Percentiles rank a stretch among this genome's conserved stretches.
Evolutionary conservation across 2,329 filamentous ascomycete species (phyloP).

Genomic region (Alternaria gansuensis): DNA sequence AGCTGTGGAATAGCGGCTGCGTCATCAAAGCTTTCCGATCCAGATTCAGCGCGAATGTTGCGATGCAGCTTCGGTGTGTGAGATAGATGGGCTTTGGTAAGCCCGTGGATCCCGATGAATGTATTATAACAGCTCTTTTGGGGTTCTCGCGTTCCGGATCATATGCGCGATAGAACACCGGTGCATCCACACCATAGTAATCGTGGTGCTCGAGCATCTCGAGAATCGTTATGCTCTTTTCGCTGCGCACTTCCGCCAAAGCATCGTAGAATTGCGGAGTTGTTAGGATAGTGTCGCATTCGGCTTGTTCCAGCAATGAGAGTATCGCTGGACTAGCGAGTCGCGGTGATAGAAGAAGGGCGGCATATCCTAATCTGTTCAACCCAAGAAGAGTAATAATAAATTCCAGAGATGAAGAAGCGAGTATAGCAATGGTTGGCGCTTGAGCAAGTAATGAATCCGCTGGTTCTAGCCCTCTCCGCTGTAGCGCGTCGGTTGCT

Average conservation of each 20-base stretch:
- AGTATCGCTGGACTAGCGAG: constrained; percentile 62
- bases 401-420: constrained; percentile 64
- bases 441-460: constrained; percentile 31
- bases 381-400: constrained; percentile 64
- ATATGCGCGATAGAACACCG: constrained; percentile 30
- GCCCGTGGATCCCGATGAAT: constrained; percentile 66
- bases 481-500: constrained; percentile 27
- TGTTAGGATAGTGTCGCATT: constrained; percentile 37
- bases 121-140: constrained; percentile 55
- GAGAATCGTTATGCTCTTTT: constrained; percentile 30
- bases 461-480: constrained; percentile 32
- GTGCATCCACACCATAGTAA: constrained; percentile 30
- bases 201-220: constrained; percentile 39
- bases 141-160: constrained; percentile 40
- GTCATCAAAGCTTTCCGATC: constrained; percentile 36
- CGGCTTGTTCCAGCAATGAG: constrained; percentile 49
- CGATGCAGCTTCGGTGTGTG: constrained; percentile 57
- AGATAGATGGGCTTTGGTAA: constrained; percentile 71
- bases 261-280: constrained; percentile 30
- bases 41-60: constrained; percentile 30
- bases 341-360: constrained; percentile 64
- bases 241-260: constrained; percentile 42
- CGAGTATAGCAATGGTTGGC: constrained; percentile 59
- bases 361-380: constrained; percentile 64
- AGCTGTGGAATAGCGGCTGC: constrained; percentile 39